Base-by-base conservation (phyloP, 495 filamentous ascomycete species). In the Trichocladium antarcticum region DNA sequence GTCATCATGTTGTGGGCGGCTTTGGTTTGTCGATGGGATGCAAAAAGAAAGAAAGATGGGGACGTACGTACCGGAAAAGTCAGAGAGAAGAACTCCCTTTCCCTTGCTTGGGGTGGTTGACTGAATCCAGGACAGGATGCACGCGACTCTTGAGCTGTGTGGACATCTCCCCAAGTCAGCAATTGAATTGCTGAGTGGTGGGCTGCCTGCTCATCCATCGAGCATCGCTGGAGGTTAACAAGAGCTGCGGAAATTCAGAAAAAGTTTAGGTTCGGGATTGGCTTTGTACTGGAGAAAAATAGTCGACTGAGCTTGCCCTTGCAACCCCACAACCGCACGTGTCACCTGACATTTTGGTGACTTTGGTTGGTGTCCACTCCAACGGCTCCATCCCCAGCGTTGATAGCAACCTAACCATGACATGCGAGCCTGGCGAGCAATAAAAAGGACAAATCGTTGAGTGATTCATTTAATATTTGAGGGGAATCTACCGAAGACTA, bases 1-100 rank as follows among this genome's bases (percentile, higher is more conserved):
- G 61, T 73, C 70, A 73, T 73, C 70, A 73, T 72, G 45, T 52
- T 48, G 51, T 8, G n/a, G n/a, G n/a, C n/a, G 20, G 45, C 36
- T 40, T 45, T 51, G 40, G 15, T 43, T 27, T 43, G 24, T 27
- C 24, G 24, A 27, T 3, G 24, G 24, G 24, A 27, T 4, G 24
- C 4, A 4, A 27, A 27, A n/a, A n/a, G n/a, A n/a, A n/a, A n/a
- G n/a, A n/a, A 27, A 20, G 8, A 14, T 16, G 16, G 38, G 37
- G 19, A 34, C 5, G 29, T 11, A n/a, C 31, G 8, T 34, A 34
- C 10, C 10, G 10, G 2, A 11, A n/a, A 38, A 5, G 37, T 3
- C 19, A 6, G 35, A 35, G n/a, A 35, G 3, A 12, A 3, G n/a
- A n/a, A n/a, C n/a, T n/a, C n/a, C n/a, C n/a, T n/a, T n/a, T n/a